phyloP scores from a whole-genome alignment of 2,329 filamentous ascomycete species.

The Alternaria brassicicola region DNA sequence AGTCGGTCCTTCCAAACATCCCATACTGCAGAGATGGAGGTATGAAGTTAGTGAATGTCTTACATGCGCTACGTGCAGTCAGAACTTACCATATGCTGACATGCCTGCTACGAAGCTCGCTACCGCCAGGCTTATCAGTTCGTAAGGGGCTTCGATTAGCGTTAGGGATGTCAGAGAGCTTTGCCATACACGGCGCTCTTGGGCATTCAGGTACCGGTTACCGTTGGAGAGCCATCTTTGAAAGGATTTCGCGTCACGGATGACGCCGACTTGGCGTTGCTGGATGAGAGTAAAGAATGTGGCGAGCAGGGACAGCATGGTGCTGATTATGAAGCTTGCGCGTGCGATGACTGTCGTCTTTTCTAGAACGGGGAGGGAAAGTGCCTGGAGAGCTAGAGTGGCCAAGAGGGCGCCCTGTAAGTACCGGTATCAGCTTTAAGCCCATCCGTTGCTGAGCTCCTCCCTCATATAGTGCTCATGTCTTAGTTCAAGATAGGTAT shows the following conservation, averaged over 20 bases:
- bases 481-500: neutral
- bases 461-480: neutral
- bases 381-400: slow-evolving; percentile 20
- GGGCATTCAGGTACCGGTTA: slow-evolving; percentile 7
- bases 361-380: slow-evolving; percentile 18
- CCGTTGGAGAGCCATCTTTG: slow-evolving; percentile 27
- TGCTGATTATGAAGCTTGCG: slow-evolving; percentile 15
- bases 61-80: neutral
- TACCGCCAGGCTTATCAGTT: slow-evolving; percentile 23
- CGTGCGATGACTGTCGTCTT: slow-evolving; percentile 16
- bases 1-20: slow-evolving; percentile 13
- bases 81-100: slow-evolving; percentile 12
- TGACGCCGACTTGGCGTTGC: slow-evolving; percentile 22
- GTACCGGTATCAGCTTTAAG: neutral
- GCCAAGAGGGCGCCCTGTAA: slow-evolving; percentile 26
- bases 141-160: slow-evolving; percentile 26
- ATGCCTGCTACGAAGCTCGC: slow-evolving; percentile 21
- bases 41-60: neutral
- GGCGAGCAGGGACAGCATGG: slow-evolving; percentile 21
- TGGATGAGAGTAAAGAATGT: slow-evolving; percentile 29
- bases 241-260: slow-evolving; percentile 10
- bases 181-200: slow-evolving; percentile 4
- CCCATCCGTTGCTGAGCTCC: neutral
- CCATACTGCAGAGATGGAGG: slow-evolving; percentile 5
- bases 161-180: slow-evolving; percentile 22